Conservation (phyloP, 768 basidiomycete species). For the Lactifluus volemus region DNA sequence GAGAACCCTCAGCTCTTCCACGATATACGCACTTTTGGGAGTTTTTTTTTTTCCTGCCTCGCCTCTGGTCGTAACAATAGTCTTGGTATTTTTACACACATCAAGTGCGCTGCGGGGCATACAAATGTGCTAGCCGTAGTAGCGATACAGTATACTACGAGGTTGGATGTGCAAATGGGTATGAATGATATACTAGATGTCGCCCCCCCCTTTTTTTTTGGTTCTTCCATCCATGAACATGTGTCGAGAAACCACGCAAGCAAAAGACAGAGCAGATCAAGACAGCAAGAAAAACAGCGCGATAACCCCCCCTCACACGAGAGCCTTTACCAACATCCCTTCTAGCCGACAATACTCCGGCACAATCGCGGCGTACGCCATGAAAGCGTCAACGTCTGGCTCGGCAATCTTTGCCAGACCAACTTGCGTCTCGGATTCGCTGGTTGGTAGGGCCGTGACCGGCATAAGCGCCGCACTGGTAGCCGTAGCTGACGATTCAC, state of each 20-base stretch:
- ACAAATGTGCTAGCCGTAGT: background rate
- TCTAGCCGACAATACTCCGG: conserved; percentile 78
- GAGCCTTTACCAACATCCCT: conserved; percentile 61
- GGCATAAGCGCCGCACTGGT: conserved; percentile 49
- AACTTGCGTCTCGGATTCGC: conserved; percentile 62
- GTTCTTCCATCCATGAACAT: background rate
- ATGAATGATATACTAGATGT: conserved; percentile 5
- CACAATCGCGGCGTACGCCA: conserved; percentile 79
- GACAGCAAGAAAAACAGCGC: conserved; percentile 6
- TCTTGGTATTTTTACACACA: background rate
- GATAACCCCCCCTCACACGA: conserved; percentile 29
- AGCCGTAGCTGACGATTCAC: conserved; percentile 27
- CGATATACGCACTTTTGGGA: too few relatives aligned
- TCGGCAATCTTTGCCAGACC: conserved; percentile 79
- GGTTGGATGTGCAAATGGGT: conserved; percentile 1
- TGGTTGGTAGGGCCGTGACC: conserved; percentile 61
- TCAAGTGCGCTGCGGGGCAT: background rate
- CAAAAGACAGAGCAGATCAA: conserved; percentile 15
- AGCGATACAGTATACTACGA: background rate
- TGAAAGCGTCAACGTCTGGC: conserved; percentile 75
- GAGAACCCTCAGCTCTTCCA: too few relatives aligned
- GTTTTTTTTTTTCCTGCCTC: background rate
- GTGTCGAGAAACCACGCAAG: background rate
- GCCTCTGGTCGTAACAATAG: background rate
- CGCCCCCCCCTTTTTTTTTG: background rate